Percentiles rank a stretch among this genome's conserved stretches.
These are phyloP conservation scores for Mortierella sp. DNA, from an alignment of 371 early-diverging fungal genomes.

Conservation along the genomic window DNA sequence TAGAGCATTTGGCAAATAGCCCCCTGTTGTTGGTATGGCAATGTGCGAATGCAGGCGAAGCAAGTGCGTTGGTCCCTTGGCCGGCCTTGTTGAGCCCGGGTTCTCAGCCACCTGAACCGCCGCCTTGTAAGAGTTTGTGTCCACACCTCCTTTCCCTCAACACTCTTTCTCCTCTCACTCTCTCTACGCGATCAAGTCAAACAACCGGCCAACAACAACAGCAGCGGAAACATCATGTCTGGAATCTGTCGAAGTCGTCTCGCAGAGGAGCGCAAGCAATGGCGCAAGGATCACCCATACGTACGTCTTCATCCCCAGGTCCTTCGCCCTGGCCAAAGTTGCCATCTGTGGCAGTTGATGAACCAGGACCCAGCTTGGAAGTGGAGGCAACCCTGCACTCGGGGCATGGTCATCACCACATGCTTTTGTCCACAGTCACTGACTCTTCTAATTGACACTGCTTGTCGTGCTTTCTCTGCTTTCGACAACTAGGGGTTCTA, in stretches of 20 bases:
- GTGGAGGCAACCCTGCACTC: not conserved
- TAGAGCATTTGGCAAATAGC: too few relatives aligned
- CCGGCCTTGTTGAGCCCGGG: too few relatives aligned
- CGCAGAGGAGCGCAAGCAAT: conserved; percentile 95
- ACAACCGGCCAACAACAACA: not conserved
- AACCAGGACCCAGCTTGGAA: not conserved
- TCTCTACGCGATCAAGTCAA: too few relatives aligned
- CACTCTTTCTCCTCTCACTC: too few relatives aligned
- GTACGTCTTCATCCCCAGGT: conserved; percentile 57
- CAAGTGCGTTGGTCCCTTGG: too few relatives aligned
- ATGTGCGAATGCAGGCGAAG: too few relatives aligned
- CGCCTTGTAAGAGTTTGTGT: too few relatives aligned
- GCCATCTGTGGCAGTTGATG: not conserved
- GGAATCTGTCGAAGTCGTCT: conserved; percentile 84
- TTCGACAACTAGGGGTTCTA: conserved; percentile 74
- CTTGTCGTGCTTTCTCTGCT: conserved; percentile 3
- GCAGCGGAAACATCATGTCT: conserved; percentile 51
- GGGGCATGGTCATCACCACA: not conserved
- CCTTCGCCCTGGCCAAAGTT: not conserved
- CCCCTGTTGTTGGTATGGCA: too few relatives aligned
- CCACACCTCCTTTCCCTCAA: too few relatives aligned
- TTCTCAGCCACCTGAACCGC: too few relatives aligned
- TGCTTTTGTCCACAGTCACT: not conserved
- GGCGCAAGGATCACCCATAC: conserved; percentile 97
- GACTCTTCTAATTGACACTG: not conserved